These are phyloP conservation scores for Tieghemiomyces parasiticus DNA, from an alignment of 192 early-diverging fungal species.

Conservation along the genomic window DNA sequence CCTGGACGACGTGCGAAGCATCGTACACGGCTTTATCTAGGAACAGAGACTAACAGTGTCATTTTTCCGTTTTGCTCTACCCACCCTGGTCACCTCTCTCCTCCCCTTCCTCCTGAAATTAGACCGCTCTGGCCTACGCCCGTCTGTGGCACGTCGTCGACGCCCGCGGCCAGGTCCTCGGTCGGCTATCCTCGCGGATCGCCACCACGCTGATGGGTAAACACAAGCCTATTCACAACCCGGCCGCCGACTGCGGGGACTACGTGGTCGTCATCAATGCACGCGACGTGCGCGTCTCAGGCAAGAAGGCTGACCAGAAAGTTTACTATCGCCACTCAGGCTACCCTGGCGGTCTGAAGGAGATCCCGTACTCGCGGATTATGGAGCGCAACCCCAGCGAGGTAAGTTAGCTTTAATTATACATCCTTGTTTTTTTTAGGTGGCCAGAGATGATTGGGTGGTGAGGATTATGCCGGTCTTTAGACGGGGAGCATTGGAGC, in stretches of 20 bases:
- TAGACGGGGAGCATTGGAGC: neutral
- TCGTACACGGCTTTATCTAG: no score
- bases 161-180: constrained; percentile 69
- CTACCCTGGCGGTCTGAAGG: constrained; percentile 75
- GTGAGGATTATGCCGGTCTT: neutral
- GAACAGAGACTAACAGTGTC: no score
- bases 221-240: constrained; percentile 87
- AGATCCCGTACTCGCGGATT: constrained; percentile 55
- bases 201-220: constrained; percentile 90
- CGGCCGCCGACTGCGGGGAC: constrained; percentile 87
- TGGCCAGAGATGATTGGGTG: neutral
- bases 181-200: constrained; percentile 70
- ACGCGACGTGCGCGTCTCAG: constrained; percentile 56
- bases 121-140: constrained; percentile 73
- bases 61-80: neutral
- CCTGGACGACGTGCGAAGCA: neutral
- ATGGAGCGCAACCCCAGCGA: constrained; percentile 62
- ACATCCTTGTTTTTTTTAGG: neutral
- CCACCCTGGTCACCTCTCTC: neutral
- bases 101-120: neutral
- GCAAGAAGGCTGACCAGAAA: constrained; percentile 75
- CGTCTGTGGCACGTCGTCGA: constrained; percentile 89
- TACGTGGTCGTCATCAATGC: constrained; percentile 95
- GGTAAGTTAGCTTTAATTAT: constrained; percentile 22
- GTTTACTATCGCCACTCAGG: constrained; percentile 75